These are phyloP conservation scores for Hymenoscyphus repandus DNA, from an alignment of 2,329 filamentous ascomycete genomes.

Conservation along the genomic window DNA sequence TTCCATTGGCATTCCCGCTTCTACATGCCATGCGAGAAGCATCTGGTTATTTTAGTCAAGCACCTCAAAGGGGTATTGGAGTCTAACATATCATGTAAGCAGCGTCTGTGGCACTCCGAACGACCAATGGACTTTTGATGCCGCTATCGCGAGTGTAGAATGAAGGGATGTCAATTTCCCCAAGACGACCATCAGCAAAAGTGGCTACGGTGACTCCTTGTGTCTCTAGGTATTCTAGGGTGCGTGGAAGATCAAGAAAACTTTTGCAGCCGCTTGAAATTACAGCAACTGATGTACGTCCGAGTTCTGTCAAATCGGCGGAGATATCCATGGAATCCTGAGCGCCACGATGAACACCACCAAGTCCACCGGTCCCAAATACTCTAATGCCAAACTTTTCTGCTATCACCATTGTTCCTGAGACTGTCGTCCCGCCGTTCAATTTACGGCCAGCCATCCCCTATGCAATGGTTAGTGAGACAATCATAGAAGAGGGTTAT, in stretches of 20 bases:
- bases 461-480: conserved; percentile 33
- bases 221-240: conserved; percentile 71
- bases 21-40: not conserved
- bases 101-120: conserved; percentile 73
- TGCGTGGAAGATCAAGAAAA: conserved; percentile 87
- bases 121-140: conserved; percentile 67
- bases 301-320: conserved; percentile 90
- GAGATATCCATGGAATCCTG: conserved; percentile 89
- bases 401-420: conserved; percentile 88
- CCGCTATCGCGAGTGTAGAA: conserved; percentile 92
- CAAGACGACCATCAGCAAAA: conserved; percentile 75
- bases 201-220: conserved; percentile 79
- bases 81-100: conserved; percentile 74
- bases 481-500: conserved; percentile 1
- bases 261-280: conserved; percentile 91
- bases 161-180: conserved; percentile 77
- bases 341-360: conserved; percentile 87
- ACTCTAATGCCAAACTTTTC: conserved; percentile 82
- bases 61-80: not conserved
- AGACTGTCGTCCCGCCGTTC: conserved; percentile 88
- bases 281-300: conserved; percentile 81
- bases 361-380: conserved; percentile 91
- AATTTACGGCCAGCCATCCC: conserved; percentile 61
- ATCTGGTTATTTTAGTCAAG: conserved; percentile 7
- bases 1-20: conserved; percentile 50